phyloP scores from a whole-genome alignment of 345 rosid genomes.

The Eucalyptus shirleyi region DNA sequence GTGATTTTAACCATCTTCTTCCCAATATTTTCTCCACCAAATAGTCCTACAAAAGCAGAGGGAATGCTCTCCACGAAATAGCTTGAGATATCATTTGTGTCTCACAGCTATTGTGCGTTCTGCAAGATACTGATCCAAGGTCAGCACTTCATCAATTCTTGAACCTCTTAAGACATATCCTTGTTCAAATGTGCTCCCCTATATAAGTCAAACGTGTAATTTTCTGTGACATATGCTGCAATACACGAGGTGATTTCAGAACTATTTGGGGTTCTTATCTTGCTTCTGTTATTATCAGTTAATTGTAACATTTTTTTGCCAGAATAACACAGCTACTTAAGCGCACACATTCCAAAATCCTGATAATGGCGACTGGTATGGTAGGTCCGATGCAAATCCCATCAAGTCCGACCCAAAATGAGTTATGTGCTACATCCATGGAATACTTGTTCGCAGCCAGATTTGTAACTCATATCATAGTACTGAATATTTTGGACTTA shows the following conservation, averaged over 20 bases:
- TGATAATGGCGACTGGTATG: not conserved
- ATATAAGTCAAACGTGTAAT: not conserved
- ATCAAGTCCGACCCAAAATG: not conserved
- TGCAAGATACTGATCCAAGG: not conserved
- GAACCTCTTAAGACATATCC: not conserved
- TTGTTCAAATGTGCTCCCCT: not conserved
- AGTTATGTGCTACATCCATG: not conserved
- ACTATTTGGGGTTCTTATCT: not conserved
- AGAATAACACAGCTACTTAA: not conserved
- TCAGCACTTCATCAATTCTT: not conserved
- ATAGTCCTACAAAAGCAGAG: not conserved
- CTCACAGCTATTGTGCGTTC: not conserved
- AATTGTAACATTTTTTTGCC: not conserved
- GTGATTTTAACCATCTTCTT: not conserved
- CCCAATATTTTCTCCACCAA: not conserved
- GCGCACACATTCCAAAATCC: not conserved
- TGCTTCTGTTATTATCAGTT: not conserved
- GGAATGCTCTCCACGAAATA: not conserved
- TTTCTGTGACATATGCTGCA: not conserved
- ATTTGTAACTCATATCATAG: not conserved
- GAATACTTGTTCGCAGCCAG: not conserved
- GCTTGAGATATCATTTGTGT: constrained; percentile 24
- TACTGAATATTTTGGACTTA: not conserved
- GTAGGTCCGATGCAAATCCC: not conserved
- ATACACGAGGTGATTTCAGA: not conserved